Conservation (phyloP, 371 early-diverging fungal genomes). For the Mortierella sp. region DNA sequence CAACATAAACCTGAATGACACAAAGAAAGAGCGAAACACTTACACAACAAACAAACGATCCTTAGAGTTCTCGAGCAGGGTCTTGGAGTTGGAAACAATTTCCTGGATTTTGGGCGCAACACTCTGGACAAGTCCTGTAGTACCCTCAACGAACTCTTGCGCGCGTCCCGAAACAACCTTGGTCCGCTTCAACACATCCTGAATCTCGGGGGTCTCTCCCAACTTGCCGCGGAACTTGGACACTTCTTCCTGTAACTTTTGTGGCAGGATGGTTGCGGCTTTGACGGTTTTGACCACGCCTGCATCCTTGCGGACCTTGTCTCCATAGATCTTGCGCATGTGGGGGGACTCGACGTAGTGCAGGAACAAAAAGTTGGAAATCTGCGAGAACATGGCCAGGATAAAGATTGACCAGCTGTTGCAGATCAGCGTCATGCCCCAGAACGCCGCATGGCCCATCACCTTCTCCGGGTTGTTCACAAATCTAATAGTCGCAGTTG, state of each 20-base stretch:
- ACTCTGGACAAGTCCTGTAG: slow-evolving; percentile 24
- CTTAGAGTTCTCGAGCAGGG: slow-evolving; percentile 65
- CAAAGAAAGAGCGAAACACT: slow-evolving; percentile 4
- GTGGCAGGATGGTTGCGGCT: slow-evolving; percentile 56
- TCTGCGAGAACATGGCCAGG: slow-evolving; percentile 86
- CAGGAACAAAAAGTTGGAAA: slow-evolving; percentile 83
- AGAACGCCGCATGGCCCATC: slow-evolving; percentile 90
- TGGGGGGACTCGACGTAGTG: slow-evolving; percentile 84
- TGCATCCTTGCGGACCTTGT: slow-evolving; percentile 80
- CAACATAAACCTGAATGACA: not conserved
- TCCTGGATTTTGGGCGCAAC: slow-evolving; percentile 68
- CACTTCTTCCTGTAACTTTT: slow-evolving; percentile 55
- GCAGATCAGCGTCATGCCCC: slow-evolving; percentile 90
- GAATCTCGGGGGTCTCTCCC: slow-evolving; percentile 53
- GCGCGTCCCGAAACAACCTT: slow-evolving; percentile 71
- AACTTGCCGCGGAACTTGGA: slow-evolving; percentile 33
- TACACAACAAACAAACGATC: slow-evolving; percentile 56
- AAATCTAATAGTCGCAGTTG: slow-evolving; percentile 60
- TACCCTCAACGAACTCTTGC: slow-evolving; percentile 72
- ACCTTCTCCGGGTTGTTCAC: slow-evolving; percentile 93
- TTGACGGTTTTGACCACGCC: slow-evolving; percentile 74
- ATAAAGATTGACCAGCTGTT: slow-evolving; percentile 82
- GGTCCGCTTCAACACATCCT: slow-evolving; percentile 68
- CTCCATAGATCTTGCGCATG: slow-evolving; percentile 84
- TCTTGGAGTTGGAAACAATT: slow-evolving; percentile 69